Evolutionary conservation across 768 basidiomycete genomes (phyloP), one percentile per base, ranked within the genome.

Genomic region (Tulasnella sp.): DNA sequence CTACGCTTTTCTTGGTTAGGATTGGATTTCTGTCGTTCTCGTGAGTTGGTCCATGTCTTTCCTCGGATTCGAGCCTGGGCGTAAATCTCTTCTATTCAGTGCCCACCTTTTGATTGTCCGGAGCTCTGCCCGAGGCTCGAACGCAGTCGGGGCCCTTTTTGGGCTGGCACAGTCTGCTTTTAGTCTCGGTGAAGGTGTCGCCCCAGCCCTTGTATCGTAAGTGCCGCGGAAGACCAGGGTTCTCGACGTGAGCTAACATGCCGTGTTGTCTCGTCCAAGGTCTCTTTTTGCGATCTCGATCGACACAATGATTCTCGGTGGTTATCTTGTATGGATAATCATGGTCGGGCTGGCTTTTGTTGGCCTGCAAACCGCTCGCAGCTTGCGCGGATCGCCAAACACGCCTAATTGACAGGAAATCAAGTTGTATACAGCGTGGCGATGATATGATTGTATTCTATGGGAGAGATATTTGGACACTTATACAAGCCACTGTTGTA

Each of bases 221-320:
- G 75, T 71, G 8, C 25, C 22, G 25, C 36, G 6, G 12, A 36
- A 17, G n/a, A 22, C 11, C 40, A 39, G 22, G 25, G 17, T 34
- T 76, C 31, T 15, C 15, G 11, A 42, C 37, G 6, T 58, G 39
- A 64, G 58, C 58, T 52, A 17, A 37, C 14, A 40, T 14, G n/a
- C 12, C 1, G n/a, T 25, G 11, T 40, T 36, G 0, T 39, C 17
- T 54, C 39, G 12, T 71, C 9, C 3, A 64, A 45, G 34, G 0
- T 72, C 39, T 12, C 39, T 76, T 29, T 68, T 67, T 67, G 67
- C 69, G 34, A 36, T 69, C 25, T 67, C 76, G 17, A 71, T 42
- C n/a, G 70, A 72, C 22, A 52, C 29, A 69, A 67, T 37, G 71
- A 73, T 68, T 75, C 52, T 78, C 25, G 25, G 25, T 36, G 68